These are phyloP conservation scores for Aspergillus sclerotiicarbonarius DNA, from an alignment of 495 filamentous ascomycete genomes.

Conservation along the genomic window DNA sequence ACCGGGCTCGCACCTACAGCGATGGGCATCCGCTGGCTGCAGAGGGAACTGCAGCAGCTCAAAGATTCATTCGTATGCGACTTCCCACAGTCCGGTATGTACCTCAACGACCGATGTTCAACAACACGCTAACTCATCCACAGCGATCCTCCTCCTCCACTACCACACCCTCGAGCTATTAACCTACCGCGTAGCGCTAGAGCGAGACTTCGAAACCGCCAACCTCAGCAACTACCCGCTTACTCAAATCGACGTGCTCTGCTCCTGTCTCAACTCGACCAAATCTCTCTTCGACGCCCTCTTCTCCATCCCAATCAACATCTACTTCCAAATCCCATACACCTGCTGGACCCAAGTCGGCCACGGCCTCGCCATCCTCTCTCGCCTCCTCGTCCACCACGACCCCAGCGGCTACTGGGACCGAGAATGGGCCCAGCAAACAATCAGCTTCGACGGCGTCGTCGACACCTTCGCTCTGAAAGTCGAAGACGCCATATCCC, in stretches of 20 bases:
- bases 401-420: background rate
- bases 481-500: background rate
- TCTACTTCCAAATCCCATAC: background rate
- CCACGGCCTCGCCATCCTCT: conserved; percentile 2
- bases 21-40: conserved; percentile 1
- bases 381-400: background rate
- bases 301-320: background rate
- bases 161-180: conserved; percentile 1
- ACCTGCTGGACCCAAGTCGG: background rate
- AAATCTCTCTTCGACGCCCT: conserved; percentile 1
- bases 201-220: background rate
- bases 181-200: background rate
- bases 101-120: background rate
- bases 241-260: background rate
- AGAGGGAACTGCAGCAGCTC: background rate
- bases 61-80: background rate
- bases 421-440: background rate
- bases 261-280: background rate
- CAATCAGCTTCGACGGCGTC: background rate
- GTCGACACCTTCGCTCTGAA: background rate
- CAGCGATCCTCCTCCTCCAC: background rate
- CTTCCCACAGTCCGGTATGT: background rate
- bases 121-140: background rate
- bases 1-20: background rate
- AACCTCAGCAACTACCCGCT: background rate